These are phyloP conservation scores for Phytophthora melonis DNA, from an alignment of 352 stramenopile genomes.

Conservation along the genomic window DNA sequence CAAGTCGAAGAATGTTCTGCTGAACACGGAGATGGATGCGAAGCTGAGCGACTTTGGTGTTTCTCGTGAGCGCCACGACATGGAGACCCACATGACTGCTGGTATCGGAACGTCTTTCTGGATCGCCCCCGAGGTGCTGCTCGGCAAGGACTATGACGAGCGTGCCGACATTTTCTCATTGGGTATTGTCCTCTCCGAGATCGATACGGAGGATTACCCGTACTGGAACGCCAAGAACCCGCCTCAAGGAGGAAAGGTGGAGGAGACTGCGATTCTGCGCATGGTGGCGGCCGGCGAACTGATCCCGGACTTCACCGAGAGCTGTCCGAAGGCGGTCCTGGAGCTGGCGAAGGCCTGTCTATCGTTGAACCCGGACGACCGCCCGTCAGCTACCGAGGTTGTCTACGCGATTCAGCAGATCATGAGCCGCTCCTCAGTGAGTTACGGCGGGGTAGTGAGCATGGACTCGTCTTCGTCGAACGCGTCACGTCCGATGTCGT, in stretches of 20 bases:
- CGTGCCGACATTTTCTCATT: constrained; percentile 66
- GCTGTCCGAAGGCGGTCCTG: constrained; percentile 54
- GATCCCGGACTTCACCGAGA: constrained; percentile 61
- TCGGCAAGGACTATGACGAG: constrained; percentile 67
- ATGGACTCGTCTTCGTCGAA: constrained; percentile 36
- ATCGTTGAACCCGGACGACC: constrained; percentile 60
- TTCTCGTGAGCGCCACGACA: constrained; percentile 62
- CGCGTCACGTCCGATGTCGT: constrained; percentile 29
- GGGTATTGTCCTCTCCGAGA: constrained; percentile 61
- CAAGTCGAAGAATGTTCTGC: constrained; percentile 79
- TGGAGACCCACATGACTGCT: constrained; percentile 76
- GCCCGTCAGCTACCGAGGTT: constrained; percentile 65
- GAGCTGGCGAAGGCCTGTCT: constrained; percentile 63
- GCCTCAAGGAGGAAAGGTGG: constrained; percentile 48
- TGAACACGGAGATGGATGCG: constrained; percentile 70
- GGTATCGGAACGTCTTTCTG: constrained; percentile 78
- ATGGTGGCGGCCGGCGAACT: constrained; percentile 70
- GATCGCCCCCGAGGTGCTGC: constrained; percentile 74
- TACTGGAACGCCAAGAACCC: constrained; percentile 72
- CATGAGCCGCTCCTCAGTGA: constrained; percentile 33
- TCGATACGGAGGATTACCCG: constrained; percentile 69
- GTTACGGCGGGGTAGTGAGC: constrained; percentile 13
- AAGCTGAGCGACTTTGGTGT: constrained; percentile 87
- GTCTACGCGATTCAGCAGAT: constrained; percentile 70
- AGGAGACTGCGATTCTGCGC: constrained; percentile 67